These are phyloP conservation scores for Hyaloscypha bicolor DNA, from an alignment of 495 filamentous ascomycete genomes.

Conservation along the genomic window DNA sequence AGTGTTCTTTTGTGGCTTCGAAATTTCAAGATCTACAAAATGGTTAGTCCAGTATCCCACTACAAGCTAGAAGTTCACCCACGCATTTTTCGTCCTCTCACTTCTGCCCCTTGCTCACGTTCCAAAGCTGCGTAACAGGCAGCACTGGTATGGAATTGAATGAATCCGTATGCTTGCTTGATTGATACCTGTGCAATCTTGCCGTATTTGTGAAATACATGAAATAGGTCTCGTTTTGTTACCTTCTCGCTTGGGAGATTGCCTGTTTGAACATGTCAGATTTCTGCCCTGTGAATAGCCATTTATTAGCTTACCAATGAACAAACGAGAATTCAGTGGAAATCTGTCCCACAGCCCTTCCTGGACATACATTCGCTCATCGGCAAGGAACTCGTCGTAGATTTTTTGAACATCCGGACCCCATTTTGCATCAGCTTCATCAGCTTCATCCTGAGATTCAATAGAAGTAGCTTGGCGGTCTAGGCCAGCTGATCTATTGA, in stretches of 20 bases:
- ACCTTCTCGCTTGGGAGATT: conserved; percentile 93
- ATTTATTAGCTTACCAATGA: conserved; percentile 74
- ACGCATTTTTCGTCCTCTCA: conserved; percentile 91
- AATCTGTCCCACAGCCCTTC: conserved; percentile 96
- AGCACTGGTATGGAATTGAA: conserved; percentile 80
- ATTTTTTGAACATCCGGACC: conserved; percentile 65
- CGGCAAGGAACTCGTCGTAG: conserved; percentile 80
- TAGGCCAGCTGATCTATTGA: conserved; percentile 22
- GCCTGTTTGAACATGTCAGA: conserved; percentile 53
- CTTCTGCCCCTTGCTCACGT: conserved; percentile 72
- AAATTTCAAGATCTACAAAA: conserved; percentile 83
- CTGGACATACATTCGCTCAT: conserved; percentile 77
- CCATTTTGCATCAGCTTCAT: conserved; percentile 44
- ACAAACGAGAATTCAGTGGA: conserved; percentile 80
- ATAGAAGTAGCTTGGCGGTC: conserved; percentile 16
- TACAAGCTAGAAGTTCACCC: conserved; percentile 46
- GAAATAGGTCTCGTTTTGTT: conserved; percentile 90
- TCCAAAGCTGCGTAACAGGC: conserved; percentile 76
- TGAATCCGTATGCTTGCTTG: conserved; percentile 96
- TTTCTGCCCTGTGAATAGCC: background rate
- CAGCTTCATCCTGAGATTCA: conserved; percentile 21
- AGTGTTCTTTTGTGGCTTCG: conserved; percentile 82
- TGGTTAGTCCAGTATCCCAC: conserved; percentile 11
- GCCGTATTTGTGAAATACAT: conserved; percentile 84
- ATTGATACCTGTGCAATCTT: conserved; percentile 93